Evolutionary conservation across 192 early-diverging fungal species (phyloP), one percentile per base, ranked within the genome.

Genomic region (Pilaira anomala): DNA sequence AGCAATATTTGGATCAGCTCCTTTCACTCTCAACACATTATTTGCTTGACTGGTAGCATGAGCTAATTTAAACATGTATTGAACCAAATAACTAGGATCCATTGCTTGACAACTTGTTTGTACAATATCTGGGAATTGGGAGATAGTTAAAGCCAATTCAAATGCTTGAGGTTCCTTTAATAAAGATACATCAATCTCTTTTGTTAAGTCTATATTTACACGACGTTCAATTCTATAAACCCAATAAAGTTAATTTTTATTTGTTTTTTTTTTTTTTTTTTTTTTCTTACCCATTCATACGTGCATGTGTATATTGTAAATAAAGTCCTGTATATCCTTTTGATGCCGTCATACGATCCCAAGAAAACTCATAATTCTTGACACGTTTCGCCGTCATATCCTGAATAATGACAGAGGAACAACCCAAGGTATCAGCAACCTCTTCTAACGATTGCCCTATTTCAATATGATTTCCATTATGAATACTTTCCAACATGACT

Each of bases 291-390:
- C 93, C 93, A 75, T 89, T 92, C 39, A 95, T 79, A 18, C 97
- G 90, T 6, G 97, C 87, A 74, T 98, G 91, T 8, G 95, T 88
- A 72, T 96, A 98, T 79, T 97, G 95, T 7, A 98, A 78, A 72
- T 95, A 98, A 5, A 95, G 91, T 3, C 95, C 97, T 2, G 95
- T 98, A 76, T 95, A 87, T 52, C 97, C 97, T 53, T 89, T 90
- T 48, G 93, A 88, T 67, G 87, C 83, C n/a, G 92, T 85, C 85
- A 97, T 95, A 33, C 90, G 83, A 63, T 88, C 80, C 89, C 91
- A 94, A 51, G 87, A 83, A 72, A 98, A 95, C 24, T 83, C 86
- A 66, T 98, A 98, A 73, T 95, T 93, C 70, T 93, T 94, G 65
- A 84, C 83, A 18, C 97, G 85, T 63, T 82, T 84, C 28, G 91